These are phyloP conservation scores for Penicillium argentinense DNA, from an alignment of 495 filamentous ascomycete species.

Conservation along the genomic window DNA sequence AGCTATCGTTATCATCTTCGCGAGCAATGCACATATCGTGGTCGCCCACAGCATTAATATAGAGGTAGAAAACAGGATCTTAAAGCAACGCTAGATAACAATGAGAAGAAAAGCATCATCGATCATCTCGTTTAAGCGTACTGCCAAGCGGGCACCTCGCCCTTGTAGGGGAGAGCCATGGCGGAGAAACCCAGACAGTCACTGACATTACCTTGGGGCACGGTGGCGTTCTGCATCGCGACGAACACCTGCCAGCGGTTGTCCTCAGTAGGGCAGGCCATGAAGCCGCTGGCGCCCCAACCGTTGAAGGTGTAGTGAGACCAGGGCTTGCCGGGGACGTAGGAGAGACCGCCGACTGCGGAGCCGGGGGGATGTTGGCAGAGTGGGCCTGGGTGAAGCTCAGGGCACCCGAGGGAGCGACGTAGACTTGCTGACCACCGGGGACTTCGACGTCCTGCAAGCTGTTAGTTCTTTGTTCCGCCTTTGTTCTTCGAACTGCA, in stretches of 20 bases:
- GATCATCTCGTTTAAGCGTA: conserved; percentile 27
- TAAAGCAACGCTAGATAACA: conserved; percentile 3
- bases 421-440: conserved; percentile 65
- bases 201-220: conserved; percentile 34
- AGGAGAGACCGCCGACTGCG: conserved; percentile 42
- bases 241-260: conserved; percentile 47
- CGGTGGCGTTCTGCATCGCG: conserved; percentile 36
- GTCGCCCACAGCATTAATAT: too few species aligned
- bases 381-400: conserved; percentile 63
- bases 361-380: conserved; percentile 56
- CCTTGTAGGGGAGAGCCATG: conserved; percentile 26
- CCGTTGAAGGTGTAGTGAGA: conserved; percentile 31
- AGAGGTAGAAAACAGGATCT: conserved; percentile 1
- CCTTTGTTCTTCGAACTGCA: too few species aligned
- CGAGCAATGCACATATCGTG: conserved; percentile 1
- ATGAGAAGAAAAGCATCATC: neutral
- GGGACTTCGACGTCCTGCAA: conserved; percentile 55
- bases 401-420: conserved; percentile 54
- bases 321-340: conserved; percentile 25
- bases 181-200: conserved; percentile 45
- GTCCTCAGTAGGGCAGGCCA: conserved; percentile 44
- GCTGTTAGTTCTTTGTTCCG: conserved; percentile 1
- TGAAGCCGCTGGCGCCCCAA: conserved; percentile 37
- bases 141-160: conserved; percentile 40
- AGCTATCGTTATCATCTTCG: too few species aligned